These are phyloP conservation scores for Botrytis elliptica DNA, from an alignment of 2,329 filamentous ascomycete genomes.

Conservation along the genomic window DNA sequence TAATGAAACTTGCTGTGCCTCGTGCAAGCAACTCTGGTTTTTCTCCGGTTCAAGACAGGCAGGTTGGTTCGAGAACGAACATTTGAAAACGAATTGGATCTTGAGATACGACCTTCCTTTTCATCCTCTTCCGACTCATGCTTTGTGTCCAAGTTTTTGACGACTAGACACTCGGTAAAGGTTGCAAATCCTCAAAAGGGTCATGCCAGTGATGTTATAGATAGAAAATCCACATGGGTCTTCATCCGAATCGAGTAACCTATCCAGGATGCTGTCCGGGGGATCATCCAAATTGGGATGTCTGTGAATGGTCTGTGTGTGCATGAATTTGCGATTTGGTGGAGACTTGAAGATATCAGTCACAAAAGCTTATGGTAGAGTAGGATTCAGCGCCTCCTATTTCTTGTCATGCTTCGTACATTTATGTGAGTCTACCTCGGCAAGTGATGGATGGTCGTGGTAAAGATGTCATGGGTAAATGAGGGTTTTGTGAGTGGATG, in stretches of 20 bases:
- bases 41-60: not conserved
- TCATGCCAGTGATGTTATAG: conserved; percentile 5
- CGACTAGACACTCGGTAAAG: conserved; percentile 5
- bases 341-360: not conserved
- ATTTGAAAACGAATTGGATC: not conserved
- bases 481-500: not conserved
- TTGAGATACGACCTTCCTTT: conserved; percentile 15
- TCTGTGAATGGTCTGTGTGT: conserved; percentile 16
- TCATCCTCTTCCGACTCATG: conserved; percentile 3
- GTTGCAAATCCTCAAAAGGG: not conserved
- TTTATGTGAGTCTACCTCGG: not conserved
- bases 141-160: not conserved
- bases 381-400: conserved; percentile 1
- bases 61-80: not conserved
- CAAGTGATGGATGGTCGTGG: not conserved
- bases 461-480: not conserved
- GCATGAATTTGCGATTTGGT: not conserved
- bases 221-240: conserved; percentile 8
- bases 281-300: conserved; percentile 14
- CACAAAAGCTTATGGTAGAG: conserved; percentile 4
- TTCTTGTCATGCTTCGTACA: not conserved
- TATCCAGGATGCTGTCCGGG: conserved; percentile 4
- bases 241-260: conserved; percentile 6
- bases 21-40: not conserved
- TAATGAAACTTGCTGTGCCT: conserved; percentile 3